phyloP scores from a whole-genome alignment of 1,139 yeast species.

The Kluyveromyces sp. region DNA sequence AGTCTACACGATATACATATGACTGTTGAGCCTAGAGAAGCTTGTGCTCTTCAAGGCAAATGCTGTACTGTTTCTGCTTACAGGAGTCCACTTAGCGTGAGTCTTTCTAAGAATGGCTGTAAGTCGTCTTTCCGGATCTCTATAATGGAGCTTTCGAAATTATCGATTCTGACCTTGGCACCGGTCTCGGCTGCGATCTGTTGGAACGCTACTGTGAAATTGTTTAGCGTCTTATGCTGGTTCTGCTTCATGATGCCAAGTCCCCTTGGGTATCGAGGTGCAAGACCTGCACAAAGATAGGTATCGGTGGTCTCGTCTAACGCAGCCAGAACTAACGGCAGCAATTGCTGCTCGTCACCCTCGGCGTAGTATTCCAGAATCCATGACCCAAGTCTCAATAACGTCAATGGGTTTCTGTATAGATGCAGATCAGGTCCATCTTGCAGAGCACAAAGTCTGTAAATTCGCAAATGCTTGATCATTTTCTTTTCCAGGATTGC shows the following conservation, averaged over 20 bases:
- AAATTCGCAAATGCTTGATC: conserved; percentile 72
- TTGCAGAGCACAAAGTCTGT: conserved; percentile 78
- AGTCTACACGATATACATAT: neutral
- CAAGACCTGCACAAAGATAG: conserved; percentile 83
- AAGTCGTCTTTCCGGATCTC: conserved; percentile 85
- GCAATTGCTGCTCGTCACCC: conserved; percentile 53
- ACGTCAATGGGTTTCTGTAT: conserved; percentile 79
- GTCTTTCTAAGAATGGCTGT: conserved; percentile 75
- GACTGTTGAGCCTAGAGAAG: too few species aligned
- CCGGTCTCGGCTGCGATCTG: conserved; percentile 75
- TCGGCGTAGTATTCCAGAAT: conserved; percentile 84
- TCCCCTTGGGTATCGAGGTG: conserved; percentile 73
- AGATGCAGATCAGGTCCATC: conserved; percentile 80
- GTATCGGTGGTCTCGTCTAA: conserved; percentile 69
- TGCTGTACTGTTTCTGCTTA: conserved; percentile 14
- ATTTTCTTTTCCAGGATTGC: conserved; percentile 76
- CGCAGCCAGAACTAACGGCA: conserved; percentile 86
- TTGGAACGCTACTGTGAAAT: conserved; percentile 86
- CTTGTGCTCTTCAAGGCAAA: too few species aligned
- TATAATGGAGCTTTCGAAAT: conserved; percentile 89
- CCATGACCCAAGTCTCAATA: conserved; percentile 85
- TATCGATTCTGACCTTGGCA: conserved; percentile 85
- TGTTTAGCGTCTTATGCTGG: conserved; percentile 47
- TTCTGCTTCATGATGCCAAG: conserved; percentile 38
- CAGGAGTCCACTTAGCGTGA: conserved; percentile 48